Conservation (phyloP, 208 protist genomes). For the Phytomonas francai region DNA sequence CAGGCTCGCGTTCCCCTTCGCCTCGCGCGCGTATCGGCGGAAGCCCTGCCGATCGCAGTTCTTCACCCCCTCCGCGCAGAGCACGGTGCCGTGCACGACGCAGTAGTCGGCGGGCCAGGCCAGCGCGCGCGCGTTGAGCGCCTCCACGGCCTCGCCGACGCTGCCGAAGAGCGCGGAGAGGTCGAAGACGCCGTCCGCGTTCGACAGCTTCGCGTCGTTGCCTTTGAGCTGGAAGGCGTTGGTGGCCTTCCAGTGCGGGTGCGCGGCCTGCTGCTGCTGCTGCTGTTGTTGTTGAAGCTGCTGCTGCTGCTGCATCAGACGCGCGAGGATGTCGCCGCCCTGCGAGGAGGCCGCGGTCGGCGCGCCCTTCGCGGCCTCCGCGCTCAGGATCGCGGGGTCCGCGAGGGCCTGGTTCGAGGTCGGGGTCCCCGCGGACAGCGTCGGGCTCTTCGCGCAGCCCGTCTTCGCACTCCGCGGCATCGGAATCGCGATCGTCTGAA, state of each 20-base stretch:
- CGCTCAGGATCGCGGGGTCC: conserved; percentile 74
- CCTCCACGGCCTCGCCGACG: conserved; percentile 46
- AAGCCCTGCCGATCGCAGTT: conserved; percentile 55
- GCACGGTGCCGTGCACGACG: conserved; percentile 61
- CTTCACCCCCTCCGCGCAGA: conserved; percentile 54
- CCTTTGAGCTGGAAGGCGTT: conserved; percentile 60
- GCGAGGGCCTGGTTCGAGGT: conserved; percentile 30
- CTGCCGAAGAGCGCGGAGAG: conserved; percentile 49
- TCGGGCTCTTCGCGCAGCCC: conserved; percentile 44
- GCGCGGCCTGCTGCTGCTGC: conserved; percentile 24
- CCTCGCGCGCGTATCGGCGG: conserved; percentile 66
- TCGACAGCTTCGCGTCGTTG: conserved; percentile 59
- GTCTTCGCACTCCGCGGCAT: conserved; percentile 77
- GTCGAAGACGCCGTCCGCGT: conserved; percentile 48
- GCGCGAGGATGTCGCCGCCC: neutral
- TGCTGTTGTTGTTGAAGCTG: conserved; percentile 24
- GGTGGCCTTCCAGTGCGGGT: conserved; percentile 37
- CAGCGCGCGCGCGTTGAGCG: conserved; percentile 52
- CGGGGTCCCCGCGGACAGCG: conserved; percentile 14
- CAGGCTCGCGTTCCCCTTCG: conserved; percentile 43
- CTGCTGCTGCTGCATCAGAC: conserved; percentile 32
- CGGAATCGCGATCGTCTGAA: conserved; percentile 64
- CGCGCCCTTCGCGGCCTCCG: conserved; percentile 36
- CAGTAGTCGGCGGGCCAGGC: conserved; percentile 79
- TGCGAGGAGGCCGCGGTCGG: conserved; percentile 8